Conservation (phyloP, 768 basidiomycete genomes). For the Leccinum longicurvipes region DNA sequence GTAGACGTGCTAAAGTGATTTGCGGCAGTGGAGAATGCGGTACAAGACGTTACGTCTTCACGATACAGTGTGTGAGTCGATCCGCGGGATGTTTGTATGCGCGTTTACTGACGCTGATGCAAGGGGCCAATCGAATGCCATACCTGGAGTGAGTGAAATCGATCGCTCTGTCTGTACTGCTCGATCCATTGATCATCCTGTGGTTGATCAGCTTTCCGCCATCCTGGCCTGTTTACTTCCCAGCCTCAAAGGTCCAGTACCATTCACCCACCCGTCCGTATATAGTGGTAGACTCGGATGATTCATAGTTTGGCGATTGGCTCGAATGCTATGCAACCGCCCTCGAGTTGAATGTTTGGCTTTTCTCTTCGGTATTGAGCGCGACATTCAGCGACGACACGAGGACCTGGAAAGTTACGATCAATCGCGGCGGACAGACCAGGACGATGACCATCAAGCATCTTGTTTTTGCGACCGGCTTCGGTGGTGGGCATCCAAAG, state of each 20-base stretch:
- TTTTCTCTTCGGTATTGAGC: conserved; percentile 38
- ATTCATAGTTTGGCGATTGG: conserved; percentile 53
- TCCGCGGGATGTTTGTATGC: neutral
- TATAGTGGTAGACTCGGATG: neutral
- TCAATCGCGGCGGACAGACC: conserved; percentile 31
- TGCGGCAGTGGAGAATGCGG: conserved; percentile 47
- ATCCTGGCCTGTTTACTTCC: conserved; percentile 50
- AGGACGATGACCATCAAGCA: conserved; percentile 43
- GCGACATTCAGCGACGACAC: conserved; percentile 35
- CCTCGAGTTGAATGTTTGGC: conserved; percentile 64
- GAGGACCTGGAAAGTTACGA: conserved; percentile 41
- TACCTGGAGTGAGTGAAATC: conserved; percentile 44
- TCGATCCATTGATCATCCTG: neutral
- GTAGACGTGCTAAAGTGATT: conserved; percentile 1
- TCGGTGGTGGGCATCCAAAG: conserved; percentile 44
- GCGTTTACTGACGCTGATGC: neutral
- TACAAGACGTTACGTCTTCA: conserved; percentile 56
- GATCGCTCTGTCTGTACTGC: neutral
- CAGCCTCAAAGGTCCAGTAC: conserved; percentile 44
- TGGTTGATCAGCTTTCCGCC: conserved; percentile 43
- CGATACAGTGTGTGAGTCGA: conserved; percentile 44
- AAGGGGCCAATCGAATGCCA: conserved; percentile 53
- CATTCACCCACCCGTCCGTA: neutral
- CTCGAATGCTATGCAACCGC: conserved; percentile 56
- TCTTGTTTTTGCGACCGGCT: conserved; percentile 55